Percentiles rank a stretch among this genome's conserved stretches.
phyloP scores from a whole-genome alignment of 805 yeast species.

The Schizosaccharomyces lindneri region DNA sequence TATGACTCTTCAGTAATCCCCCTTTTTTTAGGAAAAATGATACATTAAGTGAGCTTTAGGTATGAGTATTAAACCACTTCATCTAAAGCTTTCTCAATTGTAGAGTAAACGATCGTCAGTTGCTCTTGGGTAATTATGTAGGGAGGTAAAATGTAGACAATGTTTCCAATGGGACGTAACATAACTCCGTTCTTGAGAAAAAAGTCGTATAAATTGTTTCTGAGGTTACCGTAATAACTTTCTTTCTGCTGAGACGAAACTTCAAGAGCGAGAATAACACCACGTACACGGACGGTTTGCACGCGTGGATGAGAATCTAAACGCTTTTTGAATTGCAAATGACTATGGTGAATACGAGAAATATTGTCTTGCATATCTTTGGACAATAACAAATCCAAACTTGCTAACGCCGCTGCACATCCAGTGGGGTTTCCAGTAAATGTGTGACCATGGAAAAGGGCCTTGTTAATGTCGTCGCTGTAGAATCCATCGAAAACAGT shows the following conservation, averaged over 20 bases:
- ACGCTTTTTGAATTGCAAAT: constrained; percentile 6
- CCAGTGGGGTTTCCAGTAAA: constrained; percentile 12
- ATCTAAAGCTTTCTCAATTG: too few species aligned
- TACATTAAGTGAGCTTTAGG: too few species aligned
- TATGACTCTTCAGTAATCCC: too few species aligned
- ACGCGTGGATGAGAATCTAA: constrained; percentile 9
- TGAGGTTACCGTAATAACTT: constrained; percentile 6
- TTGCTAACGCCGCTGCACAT: constrained; percentile 9
- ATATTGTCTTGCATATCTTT: constrained; percentile 7
- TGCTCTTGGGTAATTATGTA: neutral
- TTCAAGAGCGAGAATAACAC: neutral
- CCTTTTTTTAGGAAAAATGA: too few species aligned
- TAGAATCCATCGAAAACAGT: constrained; percentile 9
- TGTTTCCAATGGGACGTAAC: constrained; percentile 8
- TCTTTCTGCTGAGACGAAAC: constrained; percentile 6
- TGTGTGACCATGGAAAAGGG: constrained; percentile 11
- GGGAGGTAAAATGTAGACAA: constrained; percentile 9
- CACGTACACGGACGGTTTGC: constrained; percentile 3
- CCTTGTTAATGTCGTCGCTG: constrained; percentile 9
- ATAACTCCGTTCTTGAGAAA: neutral
- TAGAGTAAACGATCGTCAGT: too few species aligned
- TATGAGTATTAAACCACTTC: too few species aligned
- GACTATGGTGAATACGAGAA: constrained; percentile 10
- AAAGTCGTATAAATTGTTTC: neutral
- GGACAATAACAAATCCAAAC: constrained; percentile 6